Base-by-base conservation (phyloP, 2,329 filamentous ascomycete species). In the Pseudomassariella vexata region DNA sequence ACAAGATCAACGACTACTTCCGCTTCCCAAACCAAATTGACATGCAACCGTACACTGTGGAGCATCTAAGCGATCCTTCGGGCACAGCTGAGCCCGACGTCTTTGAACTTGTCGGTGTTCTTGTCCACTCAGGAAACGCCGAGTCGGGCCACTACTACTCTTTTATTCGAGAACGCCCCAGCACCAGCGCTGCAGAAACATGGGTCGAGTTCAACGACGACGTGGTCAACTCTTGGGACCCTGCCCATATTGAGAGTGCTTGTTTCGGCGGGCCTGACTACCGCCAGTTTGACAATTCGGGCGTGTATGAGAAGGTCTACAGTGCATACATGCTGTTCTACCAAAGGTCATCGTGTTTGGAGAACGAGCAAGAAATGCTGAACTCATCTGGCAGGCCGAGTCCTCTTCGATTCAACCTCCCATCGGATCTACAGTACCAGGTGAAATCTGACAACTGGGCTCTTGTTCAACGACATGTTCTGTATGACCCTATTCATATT, bases 321-420 rank as follows among this genome's bases (percentile, higher is more conserved):
- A 96, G 87, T 54, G 92, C 90, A 9, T 98, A 98, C 57, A 96
- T 98, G 85, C 71, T 98, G 7, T 96, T 98, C 57, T 98, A 98
- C 55, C 85, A 95, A 55, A 79, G 92, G 29, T 75, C 79, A 4
- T 80, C 80, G 0, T 75, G 76, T 5, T 67, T 89, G 35, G 63
- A 67, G 12, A 56, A 58, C 11, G 70, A 75, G 37, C 68, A 75
- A 44, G 58, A 68, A 18, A 47, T 56, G 2, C 60, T 77, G 44
- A 52, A 62, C 31, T 43, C 39, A 9, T 47, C 55, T 1, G 49
- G 53, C 1, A 39, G 53, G 2, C 46, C 54, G 4, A 57, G 55
- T 19, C 67, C 68, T 5, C 45, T 71, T n/a, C 65, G 63, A 19
- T 59, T 72, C 11, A 42, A 57, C 2, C 50, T 79, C 9, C 60